phyloP scores from a whole-genome alignment of 768 basidiomycete genomes.

The Mycena leptocephala region DNA sequence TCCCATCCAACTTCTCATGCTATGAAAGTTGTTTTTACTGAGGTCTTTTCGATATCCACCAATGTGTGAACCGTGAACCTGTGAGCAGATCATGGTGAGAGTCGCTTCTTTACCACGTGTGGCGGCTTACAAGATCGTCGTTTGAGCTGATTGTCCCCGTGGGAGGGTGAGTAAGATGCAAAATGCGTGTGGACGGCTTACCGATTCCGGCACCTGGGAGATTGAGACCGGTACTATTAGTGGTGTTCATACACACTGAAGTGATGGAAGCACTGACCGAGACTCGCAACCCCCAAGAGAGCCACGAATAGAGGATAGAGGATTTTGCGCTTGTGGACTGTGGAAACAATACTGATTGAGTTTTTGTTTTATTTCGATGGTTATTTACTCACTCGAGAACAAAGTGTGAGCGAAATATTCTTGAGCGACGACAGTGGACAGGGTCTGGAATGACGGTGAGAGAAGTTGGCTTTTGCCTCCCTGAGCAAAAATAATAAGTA shows the following conservation, averaged over 20 bases:
- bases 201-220: conserved; percentile 2
- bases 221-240: background rate
- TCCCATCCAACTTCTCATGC: background rate
- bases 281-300: conserved; percentile 13
- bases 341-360: background rate
- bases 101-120: background rate
- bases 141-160: background rate
- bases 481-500: background rate
- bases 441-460: background rate
- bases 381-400: background rate
- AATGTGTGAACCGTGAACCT: background rate
- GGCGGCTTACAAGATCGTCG: background rate
- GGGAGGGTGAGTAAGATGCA: background rate
- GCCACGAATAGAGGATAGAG: background rate
- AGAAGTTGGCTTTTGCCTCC: conserved; percentile 9
- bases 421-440: conserved; percentile 2
- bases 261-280: background rate
- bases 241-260: background rate
- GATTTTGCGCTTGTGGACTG: conserved; percentile 4
- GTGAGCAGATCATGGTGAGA: background rate
- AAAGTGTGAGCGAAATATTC: background rate
- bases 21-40: background rate
- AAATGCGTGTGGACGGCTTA: background rate
- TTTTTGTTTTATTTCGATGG: background rate
- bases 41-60: background rate